Conservation (phyloP, 805 yeast species). For the Jamesozyma rosinii region DNA sequence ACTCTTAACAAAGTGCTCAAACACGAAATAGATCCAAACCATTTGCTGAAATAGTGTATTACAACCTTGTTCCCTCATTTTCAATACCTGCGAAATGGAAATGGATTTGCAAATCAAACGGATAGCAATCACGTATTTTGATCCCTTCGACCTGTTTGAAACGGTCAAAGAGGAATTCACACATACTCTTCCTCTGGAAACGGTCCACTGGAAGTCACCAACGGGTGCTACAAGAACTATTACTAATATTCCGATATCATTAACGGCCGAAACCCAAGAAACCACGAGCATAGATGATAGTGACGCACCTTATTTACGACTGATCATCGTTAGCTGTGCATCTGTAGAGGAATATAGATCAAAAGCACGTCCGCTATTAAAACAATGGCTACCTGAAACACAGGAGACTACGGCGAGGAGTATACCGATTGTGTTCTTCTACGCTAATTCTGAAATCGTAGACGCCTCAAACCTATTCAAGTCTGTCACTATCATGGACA, state of each 20-base stretch:
- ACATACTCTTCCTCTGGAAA: constrained; percentile 23
- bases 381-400: constrained; percentile 56
- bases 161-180: constrained; percentile 23
- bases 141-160: constrained; percentile 30
- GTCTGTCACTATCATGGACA: constrained; percentile 25
- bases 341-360: constrained; percentile 66
- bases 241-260: constrained; percentile 14
- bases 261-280: constrained; percentile 13
- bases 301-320: constrained; percentile 40
- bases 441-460: constrained; percentile 25
- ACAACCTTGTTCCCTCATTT: too few species aligned
- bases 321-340: constrained; percentile 61
- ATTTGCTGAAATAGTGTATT: too few species aligned
- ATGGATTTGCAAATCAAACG: background rate
- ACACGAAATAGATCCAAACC: too few species aligned
- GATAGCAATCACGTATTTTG: constrained; percentile 27
- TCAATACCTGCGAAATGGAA: too few species aligned
- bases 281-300: background rate
- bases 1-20: too few species aligned
- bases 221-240: constrained; percentile 22
- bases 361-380: constrained; percentile 71
- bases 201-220: constrained; percentile 28
- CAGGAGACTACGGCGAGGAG: constrained; percentile 1
- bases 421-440: constrained; percentile 21
- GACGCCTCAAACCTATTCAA: constrained; percentile 23